A percentile compares a stretch with the other conserved stretches of the same genome.
Conservation (phyloP, 495 filamentous ascomycete species). For the Talaromyces liani region DNA sequence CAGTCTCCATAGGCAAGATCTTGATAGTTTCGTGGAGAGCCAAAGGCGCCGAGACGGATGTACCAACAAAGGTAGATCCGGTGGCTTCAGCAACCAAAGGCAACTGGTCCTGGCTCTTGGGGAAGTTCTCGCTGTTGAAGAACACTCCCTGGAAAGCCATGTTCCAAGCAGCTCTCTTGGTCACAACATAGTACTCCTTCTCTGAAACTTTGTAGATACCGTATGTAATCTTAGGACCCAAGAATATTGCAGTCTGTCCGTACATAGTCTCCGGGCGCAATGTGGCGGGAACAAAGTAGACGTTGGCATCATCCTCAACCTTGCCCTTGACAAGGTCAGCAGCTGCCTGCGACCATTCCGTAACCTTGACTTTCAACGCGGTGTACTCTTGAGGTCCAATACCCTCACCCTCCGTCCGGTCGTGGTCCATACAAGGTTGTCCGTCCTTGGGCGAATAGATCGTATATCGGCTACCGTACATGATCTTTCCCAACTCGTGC, state of each 20-base stretch:
- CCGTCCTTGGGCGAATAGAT: slow-evolving; percentile 96
- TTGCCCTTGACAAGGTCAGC: slow-evolving; percentile 63
- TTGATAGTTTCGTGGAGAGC: slow-evolving; percentile 81
- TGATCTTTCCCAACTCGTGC: slow-evolving; percentile 83
- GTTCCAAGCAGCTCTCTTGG: slow-evolving; percentile 82
- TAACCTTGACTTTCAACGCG: slow-evolving; percentile 79
- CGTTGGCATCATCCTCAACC: slow-evolving; percentile 71
- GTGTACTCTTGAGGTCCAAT: slow-evolving; percentile 89
- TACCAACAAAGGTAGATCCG: slow-evolving; percentile 79
- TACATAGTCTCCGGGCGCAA: slow-evolving; percentile 98
- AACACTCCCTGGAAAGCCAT: slow-evolving; percentile 94
- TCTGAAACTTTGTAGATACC: slow-evolving; percentile 79
- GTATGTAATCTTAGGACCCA: slow-evolving; percentile 85
- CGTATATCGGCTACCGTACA: slow-evolving; percentile 90
- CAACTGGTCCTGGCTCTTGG: slow-evolving; percentile 50
- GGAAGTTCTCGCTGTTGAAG: slow-evolving; percentile 62
- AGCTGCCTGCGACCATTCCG: slow-evolving; percentile 74
- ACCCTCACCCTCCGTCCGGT: slow-evolving; percentile 85
- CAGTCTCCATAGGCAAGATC: slow-evolving; percentile 90
- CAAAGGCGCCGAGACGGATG: slow-evolving; percentile 78
- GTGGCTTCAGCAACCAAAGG: slow-evolving; percentile 52
- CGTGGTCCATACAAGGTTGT: slow-evolving; percentile 97
- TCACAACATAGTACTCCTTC: slow-evolving; percentile 78
- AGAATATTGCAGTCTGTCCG: slow-evolving; percentile 92
- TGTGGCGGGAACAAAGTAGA: slow-evolving; percentile 87